phyloP scores from a whole-genome alignment of 208 protist genomes.

The Crithidia fasciculata region DNA sequence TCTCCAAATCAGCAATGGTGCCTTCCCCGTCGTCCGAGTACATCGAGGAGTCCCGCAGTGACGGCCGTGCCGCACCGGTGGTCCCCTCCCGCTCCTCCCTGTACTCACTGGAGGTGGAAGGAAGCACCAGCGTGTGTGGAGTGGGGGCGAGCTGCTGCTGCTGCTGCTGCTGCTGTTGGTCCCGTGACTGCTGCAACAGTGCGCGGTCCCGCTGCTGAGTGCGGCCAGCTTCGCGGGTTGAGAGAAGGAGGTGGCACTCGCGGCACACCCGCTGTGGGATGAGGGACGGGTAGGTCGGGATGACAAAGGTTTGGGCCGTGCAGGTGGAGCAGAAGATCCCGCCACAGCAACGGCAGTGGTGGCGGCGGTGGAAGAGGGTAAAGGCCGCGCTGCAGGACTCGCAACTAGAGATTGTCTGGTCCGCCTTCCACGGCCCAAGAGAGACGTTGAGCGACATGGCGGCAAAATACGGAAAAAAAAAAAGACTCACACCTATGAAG shows the following conservation, averaged over 20 bases:
- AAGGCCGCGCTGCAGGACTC: slow-evolving; percentile 39
- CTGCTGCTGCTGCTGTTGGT: background rate
- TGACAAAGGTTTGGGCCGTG: slow-evolving; percentile 23
- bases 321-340: slow-evolving; percentile 57
- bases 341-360: slow-evolving; percentile 46
- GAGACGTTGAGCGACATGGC: slow-evolving; percentile 23
- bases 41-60: background rate
- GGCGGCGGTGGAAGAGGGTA: slow-evolving; percentile 37
- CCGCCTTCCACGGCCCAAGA: slow-evolving; percentile 39
- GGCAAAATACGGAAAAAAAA: slow-evolving; percentile 19
- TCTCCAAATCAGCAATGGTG: background rate
- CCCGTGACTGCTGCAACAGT: background rate
- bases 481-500: slow-evolving; percentile 1
- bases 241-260: slow-evolving; percentile 23
- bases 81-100: background rate
- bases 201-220: slow-evolving; percentile 9
- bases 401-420: slow-evolving; percentile 28
- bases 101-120: background rate
- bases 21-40: slow-evolving; percentile 13
- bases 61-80: background rate
- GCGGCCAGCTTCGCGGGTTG: slow-evolving; percentile 6
- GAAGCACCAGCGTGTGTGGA: background rate
- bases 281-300: slow-evolving; percentile 24
- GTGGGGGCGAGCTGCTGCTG: background rate
- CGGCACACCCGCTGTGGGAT: slow-evolving; percentile 57